Conservation (phyloP, 129 eudicot genomes). For the Flaveria sonorensis region DNA sequence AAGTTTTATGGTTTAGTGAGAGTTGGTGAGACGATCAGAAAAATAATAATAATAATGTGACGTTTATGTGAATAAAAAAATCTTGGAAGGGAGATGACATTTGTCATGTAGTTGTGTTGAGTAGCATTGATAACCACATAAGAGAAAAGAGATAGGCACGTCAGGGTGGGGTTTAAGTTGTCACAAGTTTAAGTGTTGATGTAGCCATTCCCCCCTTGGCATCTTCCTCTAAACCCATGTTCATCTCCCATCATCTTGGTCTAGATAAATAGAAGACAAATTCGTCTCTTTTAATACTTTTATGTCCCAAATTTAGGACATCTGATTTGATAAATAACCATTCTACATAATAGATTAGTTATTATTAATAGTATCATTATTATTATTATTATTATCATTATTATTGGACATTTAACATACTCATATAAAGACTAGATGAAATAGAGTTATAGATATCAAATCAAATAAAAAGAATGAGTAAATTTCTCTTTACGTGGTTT, state of each 20-base stretch:
- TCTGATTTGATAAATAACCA: neutral
- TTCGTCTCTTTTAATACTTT: neutral
- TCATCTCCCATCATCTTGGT: slow-evolving; percentile 15
- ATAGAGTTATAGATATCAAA: neutral
- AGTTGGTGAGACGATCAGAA: no score
- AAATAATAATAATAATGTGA: no score
- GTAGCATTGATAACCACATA: neutral
- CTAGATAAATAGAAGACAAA: slow-evolving; percentile 1
- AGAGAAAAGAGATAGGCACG: neutral
- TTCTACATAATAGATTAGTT: neutral
- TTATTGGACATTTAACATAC: neutral
- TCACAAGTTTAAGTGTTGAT: neutral
- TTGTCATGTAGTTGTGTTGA: neutral
- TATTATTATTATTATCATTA: neutral
- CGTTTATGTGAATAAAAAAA: no score
- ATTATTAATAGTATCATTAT: neutral
- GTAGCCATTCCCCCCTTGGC: neutral
- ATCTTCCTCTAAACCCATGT: slow-evolving; percentile 4
- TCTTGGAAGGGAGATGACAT: neutral
- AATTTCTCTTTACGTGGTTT: no score
- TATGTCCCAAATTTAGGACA: neutral
- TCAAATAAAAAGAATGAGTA: neutral
- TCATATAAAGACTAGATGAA: neutral
- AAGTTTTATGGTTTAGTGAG: no score
- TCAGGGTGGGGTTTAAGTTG: slow-evolving; percentile 3